phyloP scores from a whole-genome alignment of 345 rosid genomes.

The Rhizophora mangle region DNA sequence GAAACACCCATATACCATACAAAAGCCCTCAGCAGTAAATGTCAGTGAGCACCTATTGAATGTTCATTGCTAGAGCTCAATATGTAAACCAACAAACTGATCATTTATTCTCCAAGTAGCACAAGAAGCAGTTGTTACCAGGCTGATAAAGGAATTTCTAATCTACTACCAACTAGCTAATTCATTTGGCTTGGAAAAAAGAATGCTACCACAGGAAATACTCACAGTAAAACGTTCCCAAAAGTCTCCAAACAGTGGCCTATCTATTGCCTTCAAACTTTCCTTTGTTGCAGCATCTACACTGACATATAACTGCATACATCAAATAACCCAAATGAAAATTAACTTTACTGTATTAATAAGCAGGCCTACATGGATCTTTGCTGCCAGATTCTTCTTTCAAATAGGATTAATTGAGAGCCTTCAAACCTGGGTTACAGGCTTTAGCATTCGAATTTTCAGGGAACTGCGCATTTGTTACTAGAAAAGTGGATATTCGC shows the following conservation, averaged over 20 bases:
- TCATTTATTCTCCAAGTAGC: not conserved
- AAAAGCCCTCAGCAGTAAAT: no score
- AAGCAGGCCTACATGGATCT: conserved; percentile 1
- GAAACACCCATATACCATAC: no score
- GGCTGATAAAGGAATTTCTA: not conserved
- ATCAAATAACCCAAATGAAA: conserved; percentile 20
- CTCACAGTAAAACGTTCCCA: conserved; percentile 96
- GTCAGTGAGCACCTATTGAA: no score
- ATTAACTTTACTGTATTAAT: not conserved
- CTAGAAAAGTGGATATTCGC: conserved; percentile 86
- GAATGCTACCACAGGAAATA: not conserved
- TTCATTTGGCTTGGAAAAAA: not conserved
- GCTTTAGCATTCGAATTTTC: conserved; percentile 73
- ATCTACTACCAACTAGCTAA: not conserved
- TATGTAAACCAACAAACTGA: not conserved
- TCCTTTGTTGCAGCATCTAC: conserved; percentile 98
- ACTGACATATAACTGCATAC: conserved; percentile 85
- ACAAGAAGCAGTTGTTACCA: not conserved
- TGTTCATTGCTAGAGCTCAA: no score
- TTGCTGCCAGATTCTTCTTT: not conserved
- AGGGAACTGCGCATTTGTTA: conserved; percentile 97
- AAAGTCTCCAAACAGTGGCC: conserved; percentile 94
- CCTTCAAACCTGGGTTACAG: conserved; percentile 76
- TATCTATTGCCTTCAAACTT: conserved; percentile 89
- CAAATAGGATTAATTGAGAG: conserved; percentile 2